These are phyloP conservation scores for Spergularia marina DNA, from an alignment of 148 eudicot genomes.

Conservation along the genomic window DNA sequence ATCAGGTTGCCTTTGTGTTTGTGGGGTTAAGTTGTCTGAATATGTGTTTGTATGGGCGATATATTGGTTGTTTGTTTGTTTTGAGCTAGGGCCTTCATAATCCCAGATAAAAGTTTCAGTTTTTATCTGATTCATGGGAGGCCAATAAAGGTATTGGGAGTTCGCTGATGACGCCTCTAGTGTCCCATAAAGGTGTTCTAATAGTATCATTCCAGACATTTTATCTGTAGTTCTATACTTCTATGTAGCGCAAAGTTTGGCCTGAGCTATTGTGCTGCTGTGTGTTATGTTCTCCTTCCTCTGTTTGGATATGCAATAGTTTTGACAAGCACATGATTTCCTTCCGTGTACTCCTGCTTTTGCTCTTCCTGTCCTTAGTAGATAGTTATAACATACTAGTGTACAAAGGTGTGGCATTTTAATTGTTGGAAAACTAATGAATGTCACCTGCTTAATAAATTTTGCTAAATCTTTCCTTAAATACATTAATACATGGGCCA, in stretches of 20 bases:
- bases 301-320: too few relatives aligned
- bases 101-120: constrained; percentile 32
- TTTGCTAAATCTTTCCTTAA: too few relatives aligned
- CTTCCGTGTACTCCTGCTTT: background rate
- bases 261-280: background rate
- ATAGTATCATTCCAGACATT: constrained; percentile 44
- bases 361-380: background rate
- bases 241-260: background rate
- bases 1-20: background rate
- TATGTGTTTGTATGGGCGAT: background rate
- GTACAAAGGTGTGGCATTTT: too few relatives aligned
- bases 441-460: too few relatives aligned
- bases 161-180: constrained; percentile 43
- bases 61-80: background rate
- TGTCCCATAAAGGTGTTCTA: constrained; percentile 33
- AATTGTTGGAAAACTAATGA: too few relatives aligned
- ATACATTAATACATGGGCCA: too few relatives aligned
- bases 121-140: constrained; percentile 56
- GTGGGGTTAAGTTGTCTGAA: background rate
- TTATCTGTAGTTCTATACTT: background rate
- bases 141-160: constrained; percentile 34
- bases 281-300: background rate
- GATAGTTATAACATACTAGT: background rate
- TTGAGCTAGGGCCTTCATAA: constrained; percentile 43
- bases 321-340: too few relatives aligned